A percentile compares a stretch with the other conserved stretches of the same genome.
phyloP scores from a whole-genome alignment of 23 red algal species.

The Gracilariopsis chorda region DNA sequence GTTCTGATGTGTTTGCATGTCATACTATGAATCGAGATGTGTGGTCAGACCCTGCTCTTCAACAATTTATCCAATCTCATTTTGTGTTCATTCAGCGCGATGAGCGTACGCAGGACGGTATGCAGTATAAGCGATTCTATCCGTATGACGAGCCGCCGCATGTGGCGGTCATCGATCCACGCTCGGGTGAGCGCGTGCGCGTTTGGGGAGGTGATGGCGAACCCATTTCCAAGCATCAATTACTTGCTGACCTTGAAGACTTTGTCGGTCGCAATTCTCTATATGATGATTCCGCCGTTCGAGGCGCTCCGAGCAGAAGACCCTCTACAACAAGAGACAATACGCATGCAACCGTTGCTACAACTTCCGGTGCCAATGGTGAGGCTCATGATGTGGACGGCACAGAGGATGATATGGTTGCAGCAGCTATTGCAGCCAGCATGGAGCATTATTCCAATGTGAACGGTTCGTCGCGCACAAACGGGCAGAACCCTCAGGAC shows the following conservation, averaged over 20 bases:
- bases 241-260: slow-evolving; percentile 12
- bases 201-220: slow-evolving; percentile 40
- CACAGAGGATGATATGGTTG: slow-evolving; percentile 14
- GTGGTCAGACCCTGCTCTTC: slow-evolving; percentile 33
- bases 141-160: slow-evolving; percentile 29
- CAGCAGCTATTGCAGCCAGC: slow-evolving; percentile 25
- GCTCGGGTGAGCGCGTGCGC: slow-evolving; percentile 49
- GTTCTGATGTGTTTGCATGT: slow-evolving; percentile 44
- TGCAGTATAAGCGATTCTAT: slow-evolving; percentile 54
- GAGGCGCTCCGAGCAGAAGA: neutral
- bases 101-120: slow-evolving; percentile 7
- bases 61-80: slow-evolving; percentile 26
- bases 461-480: neutral
- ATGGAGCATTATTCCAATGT: neutral
- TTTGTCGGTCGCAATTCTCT: slow-evolving; percentile 28
- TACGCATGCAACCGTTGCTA: neutral
- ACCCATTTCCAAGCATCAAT: neutral
- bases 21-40: slow-evolving; percentile 71
- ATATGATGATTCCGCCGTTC: slow-evolving; percentile 9
- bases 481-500: neutral
- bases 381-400: too few species aligned
- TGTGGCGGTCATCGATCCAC: slow-evolving; percentile 67
- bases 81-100: slow-evolving; percentile 67
- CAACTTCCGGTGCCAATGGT: neutral
- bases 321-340: neutral